Base-by-base conservation (phyloP, 2,329 filamentous ascomycete species). In the Penicillium paneum region DNA sequence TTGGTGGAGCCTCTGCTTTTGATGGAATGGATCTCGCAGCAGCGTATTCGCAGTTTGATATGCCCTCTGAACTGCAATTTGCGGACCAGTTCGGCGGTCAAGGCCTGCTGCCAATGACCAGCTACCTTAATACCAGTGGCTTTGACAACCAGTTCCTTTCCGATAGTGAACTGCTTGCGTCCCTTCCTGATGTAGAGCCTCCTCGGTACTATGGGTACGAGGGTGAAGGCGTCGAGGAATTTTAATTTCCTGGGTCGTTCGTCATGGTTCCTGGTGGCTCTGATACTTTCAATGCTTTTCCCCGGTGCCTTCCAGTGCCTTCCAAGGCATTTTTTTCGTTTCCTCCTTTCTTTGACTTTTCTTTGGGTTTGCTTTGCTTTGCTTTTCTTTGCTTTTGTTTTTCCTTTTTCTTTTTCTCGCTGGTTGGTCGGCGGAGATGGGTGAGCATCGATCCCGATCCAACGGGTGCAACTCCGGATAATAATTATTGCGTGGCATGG, bases 401-500 rank as follows among this genome's bases (percentile, higher is more conserved):
- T 11, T 29, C 11, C 13, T 49, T 24, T 19, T 15, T 41, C 6
- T 5, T 40, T 41, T 49, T 43, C 5, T 3, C 8, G 45, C 19
- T 26, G n/a, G 29, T 26, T 50, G 38, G 28, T 21, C 1, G 21
- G 21, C 5, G 12, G 38, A 34, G 39, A 19, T 15, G 36, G 47
- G 47, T 50, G 47, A 50, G 47, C 34, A 17, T 29, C 12, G 12
- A 47, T 15, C 19, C 13, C 10, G 5, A 21, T 34, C 28, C 21
- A 50, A 41, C 28, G 19, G 35, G 26, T 15, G 17, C 12, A 39
- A 31, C 28, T 49, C 26, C 46, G 35, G 46, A 49, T 41, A 49
- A 49, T 49, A 3, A 13, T 35, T 43, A 8, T 28, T 50, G 28
- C 47, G 21, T 43, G 47, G n/a, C 15, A 50, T 50, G 47, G 47